Conservation (phyloP, 208 protist genomes). For the Willaertia magna region DNA sequence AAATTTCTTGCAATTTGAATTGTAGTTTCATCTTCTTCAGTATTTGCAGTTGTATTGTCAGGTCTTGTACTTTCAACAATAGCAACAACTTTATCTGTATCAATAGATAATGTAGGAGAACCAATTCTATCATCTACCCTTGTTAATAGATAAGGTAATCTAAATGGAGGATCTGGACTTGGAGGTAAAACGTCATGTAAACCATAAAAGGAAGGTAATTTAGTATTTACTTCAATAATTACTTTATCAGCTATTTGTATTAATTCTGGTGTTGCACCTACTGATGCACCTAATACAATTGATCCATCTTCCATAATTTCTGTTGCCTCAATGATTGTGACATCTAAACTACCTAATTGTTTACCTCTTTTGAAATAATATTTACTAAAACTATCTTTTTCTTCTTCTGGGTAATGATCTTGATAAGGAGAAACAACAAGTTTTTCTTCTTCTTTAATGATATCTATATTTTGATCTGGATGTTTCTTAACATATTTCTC, state of each 20-base stretch:
- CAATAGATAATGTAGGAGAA: not conserved
- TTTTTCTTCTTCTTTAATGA: too few relatives aligned
- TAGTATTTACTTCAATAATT: conserved; percentile 36
- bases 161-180: conserved; percentile 4
- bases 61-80: conserved; percentile 26
- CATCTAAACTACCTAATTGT: too few relatives aligned
- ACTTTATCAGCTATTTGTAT: conserved; percentile 33
- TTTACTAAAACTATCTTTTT: too few relatives aligned
- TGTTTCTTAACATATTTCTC: too few relatives aligned
- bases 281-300: conserved; percentile 14
- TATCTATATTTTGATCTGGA: too few relatives aligned
- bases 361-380: too few relatives aligned
- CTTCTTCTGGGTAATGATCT: too few relatives aligned
- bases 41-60: not conserved
- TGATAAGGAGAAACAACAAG: too few relatives aligned
- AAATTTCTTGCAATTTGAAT: conserved; percentile 17
- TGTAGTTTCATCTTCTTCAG: conserved; percentile 5
- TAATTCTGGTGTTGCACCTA: conserved; percentile 25
- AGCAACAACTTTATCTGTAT: conserved; percentile 22
- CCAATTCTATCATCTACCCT: conserved; percentile 37
- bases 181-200: conserved; percentile 28
- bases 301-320: conserved; percentile 29
- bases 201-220: conserved; percentile 28
- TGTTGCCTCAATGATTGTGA: conserved; percentile 35
- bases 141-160: conserved; percentile 21